Evolutionary conservation across 1,139 yeast species (phyloP), one percentile per base, ranked within the genome.

Genomic region (Saccharomyces hybrid): DNA sequence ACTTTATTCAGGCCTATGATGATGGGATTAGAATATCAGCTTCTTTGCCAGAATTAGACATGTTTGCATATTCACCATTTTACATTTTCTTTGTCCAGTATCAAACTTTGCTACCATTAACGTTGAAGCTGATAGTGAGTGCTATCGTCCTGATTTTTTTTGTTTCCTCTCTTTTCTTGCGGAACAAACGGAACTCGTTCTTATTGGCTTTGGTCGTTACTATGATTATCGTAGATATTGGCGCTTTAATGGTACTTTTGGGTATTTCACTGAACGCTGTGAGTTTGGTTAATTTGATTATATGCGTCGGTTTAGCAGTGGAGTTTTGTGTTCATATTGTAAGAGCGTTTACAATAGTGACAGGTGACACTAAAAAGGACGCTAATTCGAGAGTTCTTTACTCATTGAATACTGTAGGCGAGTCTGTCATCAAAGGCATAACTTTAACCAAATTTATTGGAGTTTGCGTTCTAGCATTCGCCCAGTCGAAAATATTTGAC

Each of bases 1-100:
- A 91, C 67, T 91, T 87, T 64, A 93, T 93, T 57, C 74, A 75
- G 46, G 97, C 96, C 0, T 88, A 86, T 65, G 79, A 79, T 49
- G 83, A 87, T 56, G 85, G 96, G 0, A 70, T 83, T n/a, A 75
- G 96, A 58, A 78, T 93, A 2, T 80, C 85, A 0, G 71, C 77
- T 3, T 87, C 84, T 55, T 73, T 91, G 49, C 72, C 81, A 28
- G 66, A 67, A 26, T 59, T 83, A 3, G 81, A 83, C n/a, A 75
- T 90, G 0, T 93, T 87, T 78, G 95, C 96, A 0, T 91, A 88
- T 69, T 88, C 96, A 1, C 95, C 95, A 29, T 91, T 91, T 70
- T 93, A 93, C 73, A 83, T 93, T 34, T 93, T 85, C 70, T 93
- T 93, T 65, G 96, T 88, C 5, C 98, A 93, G 71, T 93, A 93